A percentile compares a stretch with the other conserved stretches of the same genome.
phyloP scores from a whole-genome alignment of 2,329 filamentous ascomycete species.

The Aspergillus niger region DNA sequence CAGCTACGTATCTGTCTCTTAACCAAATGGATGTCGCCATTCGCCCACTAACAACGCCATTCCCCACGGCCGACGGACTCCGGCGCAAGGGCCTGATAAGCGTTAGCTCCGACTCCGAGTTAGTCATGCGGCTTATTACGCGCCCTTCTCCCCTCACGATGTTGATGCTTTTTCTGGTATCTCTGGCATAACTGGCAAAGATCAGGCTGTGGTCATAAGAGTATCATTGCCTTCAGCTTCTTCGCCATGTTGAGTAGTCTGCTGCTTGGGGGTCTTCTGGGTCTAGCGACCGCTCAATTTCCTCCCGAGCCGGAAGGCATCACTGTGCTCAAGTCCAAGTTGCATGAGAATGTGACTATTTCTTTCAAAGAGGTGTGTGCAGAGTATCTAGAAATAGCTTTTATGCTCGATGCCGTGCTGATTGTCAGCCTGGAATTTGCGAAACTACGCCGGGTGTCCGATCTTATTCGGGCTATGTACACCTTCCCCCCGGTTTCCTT shows the following conservation, averaged over 20 bases:
- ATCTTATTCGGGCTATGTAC: constrained; percentile 4
- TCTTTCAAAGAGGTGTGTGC: constrained; percentile 4
- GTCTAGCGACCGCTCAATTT: neutral
- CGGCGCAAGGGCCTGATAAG: neutral
- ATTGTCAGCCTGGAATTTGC: constrained; percentile 3
- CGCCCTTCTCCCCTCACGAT: neutral
- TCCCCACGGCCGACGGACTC: neutral
- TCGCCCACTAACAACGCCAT: neutral
- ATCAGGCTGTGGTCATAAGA: neutral
- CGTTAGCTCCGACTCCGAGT: neutral
- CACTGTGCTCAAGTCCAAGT: constrained; percentile 1
- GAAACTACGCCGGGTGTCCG: constrained; percentile 5
- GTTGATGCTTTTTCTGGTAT: neutral
- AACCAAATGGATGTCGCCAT: neutral
- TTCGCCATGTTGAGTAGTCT: neutral
- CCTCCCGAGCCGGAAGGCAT: neutral
- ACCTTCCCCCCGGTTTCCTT: neutral
- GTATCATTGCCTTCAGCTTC: neutral
- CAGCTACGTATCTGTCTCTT: neutral
- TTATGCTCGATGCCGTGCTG: no score
- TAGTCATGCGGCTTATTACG: neutral
- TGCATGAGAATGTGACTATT: constrained; percentile 1
- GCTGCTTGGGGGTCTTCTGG: neutral
- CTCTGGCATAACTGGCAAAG: neutral
- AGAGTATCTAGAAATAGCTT: neutral